A percentile compares a stretch with the other conserved stretches of the same genome.
Conservation (phyloP, 208 protist species). For the Trypanosoma boissoni region DNA sequence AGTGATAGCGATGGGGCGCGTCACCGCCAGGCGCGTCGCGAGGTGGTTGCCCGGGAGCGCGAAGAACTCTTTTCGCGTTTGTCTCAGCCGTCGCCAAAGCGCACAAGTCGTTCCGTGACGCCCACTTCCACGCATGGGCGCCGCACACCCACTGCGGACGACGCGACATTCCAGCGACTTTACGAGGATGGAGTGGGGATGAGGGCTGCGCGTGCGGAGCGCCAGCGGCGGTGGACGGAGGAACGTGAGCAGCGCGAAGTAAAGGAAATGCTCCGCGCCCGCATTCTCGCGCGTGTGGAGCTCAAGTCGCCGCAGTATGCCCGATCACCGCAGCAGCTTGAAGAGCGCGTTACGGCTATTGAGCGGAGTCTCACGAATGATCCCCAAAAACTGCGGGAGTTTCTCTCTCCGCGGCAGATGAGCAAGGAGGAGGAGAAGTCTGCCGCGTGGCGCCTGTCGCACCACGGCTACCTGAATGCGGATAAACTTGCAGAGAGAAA, state of each 20-base stretch:
- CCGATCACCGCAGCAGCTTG: conserved; percentile 33
- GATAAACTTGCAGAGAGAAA: conserved; percentile 34
- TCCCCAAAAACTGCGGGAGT: conserved; percentile 21
- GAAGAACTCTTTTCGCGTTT: conserved; percentile 19
- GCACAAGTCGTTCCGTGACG: too few relatives aligned
- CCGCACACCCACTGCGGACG: neutral
- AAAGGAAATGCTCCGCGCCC: conserved; percentile 51
- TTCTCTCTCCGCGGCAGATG: conserved; percentile 32
- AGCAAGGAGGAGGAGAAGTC: conserved; percentile 32
- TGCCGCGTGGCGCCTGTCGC: conserved; percentile 36
- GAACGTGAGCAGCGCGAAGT: conserved; percentile 39
- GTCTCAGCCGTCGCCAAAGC: conserved; percentile 2
- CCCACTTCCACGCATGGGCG: conserved; percentile 4
- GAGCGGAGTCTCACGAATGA: conserved; percentile 7
- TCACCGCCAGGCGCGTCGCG: conserved; percentile 29
- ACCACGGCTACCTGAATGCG: conserved; percentile 36
- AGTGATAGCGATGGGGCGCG: conserved; percentile 26
- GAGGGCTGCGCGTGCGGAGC: conserved; percentile 21
- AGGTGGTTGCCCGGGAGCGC: conserved; percentile 31
- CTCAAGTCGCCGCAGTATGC: conserved; percentile 27
- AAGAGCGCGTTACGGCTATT: conserved; percentile 34
- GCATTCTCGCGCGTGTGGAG: conserved; percentile 46
- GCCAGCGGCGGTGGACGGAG: conserved; percentile 11
- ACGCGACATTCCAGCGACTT: conserved; percentile 31
- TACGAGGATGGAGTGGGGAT: conserved; percentile 38